Evolutionary conservation across 345 rosid species (phyloP).

Genomic region (Populus alba): DNA sequence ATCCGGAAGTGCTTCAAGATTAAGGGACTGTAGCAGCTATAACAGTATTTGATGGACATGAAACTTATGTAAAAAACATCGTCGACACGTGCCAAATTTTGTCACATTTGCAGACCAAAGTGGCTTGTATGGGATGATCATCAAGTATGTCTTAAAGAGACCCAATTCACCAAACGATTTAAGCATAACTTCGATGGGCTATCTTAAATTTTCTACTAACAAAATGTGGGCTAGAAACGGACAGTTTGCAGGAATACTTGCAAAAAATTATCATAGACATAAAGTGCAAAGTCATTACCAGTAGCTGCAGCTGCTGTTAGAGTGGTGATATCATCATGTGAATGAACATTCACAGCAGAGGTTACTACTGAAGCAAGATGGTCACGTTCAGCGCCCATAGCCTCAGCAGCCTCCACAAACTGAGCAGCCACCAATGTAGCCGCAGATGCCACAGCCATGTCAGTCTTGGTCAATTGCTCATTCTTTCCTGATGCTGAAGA

Average conservation of each 20-base stretch:
- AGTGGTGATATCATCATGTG: conserved; percentile 77
- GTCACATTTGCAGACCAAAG: neutral
- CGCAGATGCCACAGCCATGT: conserved; percentile 90
- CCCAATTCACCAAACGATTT: neutral
- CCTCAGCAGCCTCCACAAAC: conserved; percentile 92
- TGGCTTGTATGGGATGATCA: neutral
- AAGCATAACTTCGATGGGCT: neutral
- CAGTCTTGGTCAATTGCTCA: conserved; percentile 65
- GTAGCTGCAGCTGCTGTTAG: conserved; percentile 98
- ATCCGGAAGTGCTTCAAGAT: neutral
- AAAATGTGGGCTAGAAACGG: neutral
- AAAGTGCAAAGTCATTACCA: conserved; percentile 36
- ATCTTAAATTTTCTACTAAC: neutral
- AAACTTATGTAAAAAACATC: neutral
- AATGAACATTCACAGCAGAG: conserved; percentile 86
- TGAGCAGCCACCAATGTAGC: conserved; percentile 96
- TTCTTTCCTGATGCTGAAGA: conserved; percentile 56
- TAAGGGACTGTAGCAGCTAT: neutral
- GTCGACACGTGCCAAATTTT: neutral
- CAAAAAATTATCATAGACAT: neutral
- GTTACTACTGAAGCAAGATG: conserved; percentile 75
- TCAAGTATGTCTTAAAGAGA: neutral
- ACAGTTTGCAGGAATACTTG: neutral
- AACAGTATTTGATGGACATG: neutral
- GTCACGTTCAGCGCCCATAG: conserved; percentile 83